Base-by-base conservation (phyloP, 352 stramenopile species). In the Phytopythium kandeliae region DNA sequence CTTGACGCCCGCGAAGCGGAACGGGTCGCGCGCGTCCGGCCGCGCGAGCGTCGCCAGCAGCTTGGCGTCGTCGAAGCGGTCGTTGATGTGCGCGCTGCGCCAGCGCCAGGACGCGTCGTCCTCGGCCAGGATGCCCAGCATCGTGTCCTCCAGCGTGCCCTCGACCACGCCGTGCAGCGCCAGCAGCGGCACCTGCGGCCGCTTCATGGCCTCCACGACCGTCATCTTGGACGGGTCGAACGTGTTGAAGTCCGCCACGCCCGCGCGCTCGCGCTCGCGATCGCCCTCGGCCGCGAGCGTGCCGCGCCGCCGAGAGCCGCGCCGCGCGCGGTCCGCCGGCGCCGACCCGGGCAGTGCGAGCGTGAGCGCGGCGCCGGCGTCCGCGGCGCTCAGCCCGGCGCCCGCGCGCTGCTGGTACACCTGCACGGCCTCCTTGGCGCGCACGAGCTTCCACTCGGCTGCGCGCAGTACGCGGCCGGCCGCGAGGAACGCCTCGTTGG, bases 1-100 rank as follows among this genome's bases (percentile, higher is more conserved):
- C 48, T 83, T 86, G 51, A 83, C 47, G 4, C 57, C 67, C 10
- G 81, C 51, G 51, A 75, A 86, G 16, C 58, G 63, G 55, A 67
- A 78, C 25, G 71, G 74, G 48, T 83, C 64, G 30, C 55, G 35
- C 1, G 33, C 25, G 3, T 55, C 70, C 15, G 74, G 67, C 2
- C 54, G 37, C 35, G 65, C 26, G 13, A 85, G 59, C 34, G 51
- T 69, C 5, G 70, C 68, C 26, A 83, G 46, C 17, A 86, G 61
- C 1, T 65, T 58, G 8, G 74, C 51, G 42, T 81, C 75, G 6
- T 71, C 68, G 24, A 80, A 64, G 33, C 67, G 68, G 50, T 86
- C 72, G 25, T 81, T 72, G 17, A 76, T 62, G 33, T 81, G 70
- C 1, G 62, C 63, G 24, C 65, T 77, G 6, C 72, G 71, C 51